Conservation (phyloP, 176 grass and related monocot species). For the Melocanna baccifera region DNA sequence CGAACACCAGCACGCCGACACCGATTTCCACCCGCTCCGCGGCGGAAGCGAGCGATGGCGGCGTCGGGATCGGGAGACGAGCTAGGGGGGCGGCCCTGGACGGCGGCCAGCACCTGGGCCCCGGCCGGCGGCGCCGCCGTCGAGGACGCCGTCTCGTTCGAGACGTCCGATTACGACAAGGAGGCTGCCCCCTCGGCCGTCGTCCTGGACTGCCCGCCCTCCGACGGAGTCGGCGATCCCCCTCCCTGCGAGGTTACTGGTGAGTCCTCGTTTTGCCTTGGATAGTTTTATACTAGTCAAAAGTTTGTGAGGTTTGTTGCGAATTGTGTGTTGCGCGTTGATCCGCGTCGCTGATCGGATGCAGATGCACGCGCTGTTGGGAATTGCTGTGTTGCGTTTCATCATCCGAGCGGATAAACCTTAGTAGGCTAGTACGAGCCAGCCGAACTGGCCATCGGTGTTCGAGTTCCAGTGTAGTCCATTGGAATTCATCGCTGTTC, state of each 20-base stretch:
- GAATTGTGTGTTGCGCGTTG: neutral
- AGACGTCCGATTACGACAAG: slow-evolving; percentile 47
- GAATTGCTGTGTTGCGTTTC: neutral
- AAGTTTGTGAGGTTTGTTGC: neutral
- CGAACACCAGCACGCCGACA: slow-evolving; percentile 12
- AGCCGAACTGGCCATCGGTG: neutral
- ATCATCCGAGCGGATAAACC: neutral
- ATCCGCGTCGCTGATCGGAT: slow-evolving; percentile 14
- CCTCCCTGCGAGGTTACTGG: slow-evolving; percentile 61
- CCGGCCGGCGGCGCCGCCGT: slow-evolving; percentile 33
- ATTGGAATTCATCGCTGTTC: neutral
- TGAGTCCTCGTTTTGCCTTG: slow-evolving; percentile 29
- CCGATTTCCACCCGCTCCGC: neutral
- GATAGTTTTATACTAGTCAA: neutral
- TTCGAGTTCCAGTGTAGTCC: slow-evolving; percentile 19
- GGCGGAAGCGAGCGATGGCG: slow-evolving; percentile 31
- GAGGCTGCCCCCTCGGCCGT: slow-evolving; percentile 7
- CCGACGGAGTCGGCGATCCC: neutral
- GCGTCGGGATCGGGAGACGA: slow-evolving; percentile 30
- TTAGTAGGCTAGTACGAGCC: neutral
- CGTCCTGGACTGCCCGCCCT: neutral
- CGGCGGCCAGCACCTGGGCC: slow-evolving; percentile 46
- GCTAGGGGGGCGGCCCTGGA: slow-evolving; percentile 18
- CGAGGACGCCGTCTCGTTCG: slow-evolving; percentile 58
- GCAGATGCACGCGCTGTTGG: neutral